Evolutionary conservation across 2,329 filamentous ascomycete genomes (phyloP).

Genomic region (Talaromyces sp.): DNA sequence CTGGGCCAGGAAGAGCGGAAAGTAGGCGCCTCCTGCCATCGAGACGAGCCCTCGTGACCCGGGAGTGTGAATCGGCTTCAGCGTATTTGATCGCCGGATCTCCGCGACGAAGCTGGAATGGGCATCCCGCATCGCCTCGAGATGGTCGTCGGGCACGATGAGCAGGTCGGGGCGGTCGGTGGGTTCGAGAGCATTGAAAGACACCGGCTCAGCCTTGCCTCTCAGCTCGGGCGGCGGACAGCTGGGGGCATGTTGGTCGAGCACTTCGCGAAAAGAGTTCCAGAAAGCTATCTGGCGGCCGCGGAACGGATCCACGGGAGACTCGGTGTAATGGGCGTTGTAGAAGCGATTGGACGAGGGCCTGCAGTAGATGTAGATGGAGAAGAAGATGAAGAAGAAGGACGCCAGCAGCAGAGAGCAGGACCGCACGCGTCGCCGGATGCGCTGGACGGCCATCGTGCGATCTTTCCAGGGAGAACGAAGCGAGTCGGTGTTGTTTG

Average conservation of each 20-base stretch:
- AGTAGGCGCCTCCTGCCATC: slow-evolving; percentile 43
- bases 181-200: slow-evolving; percentile 25
- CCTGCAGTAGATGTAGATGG: slow-evolving; percentile 32
- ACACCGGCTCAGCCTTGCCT: slow-evolving; percentile 17
- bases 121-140: slow-evolving; percentile 30
- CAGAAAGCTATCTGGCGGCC: slow-evolving; percentile 32
- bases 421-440: slow-evolving; percentile 8
- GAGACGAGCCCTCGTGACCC: slow-evolving; percentile 47
- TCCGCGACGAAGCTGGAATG: slow-evolving; percentile 38
- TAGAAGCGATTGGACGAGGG: slow-evolving; percentile 12
- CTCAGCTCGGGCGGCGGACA: slow-evolving; percentile 24
- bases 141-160: slow-evolving; percentile 26
- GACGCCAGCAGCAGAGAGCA: slow-evolving; percentile 8
- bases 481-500: not conserved
- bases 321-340: slow-evolving; percentile 11
- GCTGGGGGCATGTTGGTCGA: slow-evolving; percentile 27
- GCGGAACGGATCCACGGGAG: slow-evolving; percentile 12
- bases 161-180: slow-evolving; percentile 31
- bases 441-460: slow-evolving; percentile 10
- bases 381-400: slow-evolving; percentile 19
- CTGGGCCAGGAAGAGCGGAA: slow-evolving; percentile 47
- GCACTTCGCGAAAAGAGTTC: slow-evolving; percentile 29
- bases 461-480: not conserved
- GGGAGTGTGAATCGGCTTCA: slow-evolving; percentile 29
- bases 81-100: slow-evolving; percentile 21